Evolutionary conservation across 768 basidiomycete species (phyloP).

Genomic region (Pulveroboletus sp.): DNA sequence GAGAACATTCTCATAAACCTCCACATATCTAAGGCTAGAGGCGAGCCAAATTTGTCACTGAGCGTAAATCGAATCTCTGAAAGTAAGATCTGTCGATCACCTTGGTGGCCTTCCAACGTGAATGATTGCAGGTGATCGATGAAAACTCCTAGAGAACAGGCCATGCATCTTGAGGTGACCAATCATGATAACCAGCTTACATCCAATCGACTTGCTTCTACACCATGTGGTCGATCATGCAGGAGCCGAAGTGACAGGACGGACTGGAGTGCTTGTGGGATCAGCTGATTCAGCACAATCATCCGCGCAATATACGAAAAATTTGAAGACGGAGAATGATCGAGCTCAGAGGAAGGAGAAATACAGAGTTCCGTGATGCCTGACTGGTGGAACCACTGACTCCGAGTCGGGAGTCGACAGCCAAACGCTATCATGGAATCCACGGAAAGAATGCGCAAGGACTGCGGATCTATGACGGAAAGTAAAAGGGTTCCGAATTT

Average conservation of each 20-base stretch:
- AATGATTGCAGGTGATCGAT: not conserved
- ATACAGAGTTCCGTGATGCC: slow-evolving; percentile 4
- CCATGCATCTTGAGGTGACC: not conserved
- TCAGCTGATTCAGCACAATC: too few species aligned
- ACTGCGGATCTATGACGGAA: slow-evolving; percentile 1
- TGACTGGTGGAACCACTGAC: not conserved
- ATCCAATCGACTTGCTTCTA: too few species aligned
- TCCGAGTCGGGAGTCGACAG: not conserved
- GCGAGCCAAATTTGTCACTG: not conserved
- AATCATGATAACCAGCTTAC: not conserved
- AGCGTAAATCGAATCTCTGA: not conserved
- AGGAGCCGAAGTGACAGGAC: not conserved
- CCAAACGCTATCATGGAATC: not conserved
- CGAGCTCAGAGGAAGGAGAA: too few species aligned
- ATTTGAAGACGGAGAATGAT: too few species aligned
- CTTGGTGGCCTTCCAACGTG: not conserved
- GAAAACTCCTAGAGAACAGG: not conserved
- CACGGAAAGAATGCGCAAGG: not conserved
- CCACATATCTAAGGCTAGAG: too few species aligned
- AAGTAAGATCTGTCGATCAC: not conserved
- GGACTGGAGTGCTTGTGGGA: not conserved
- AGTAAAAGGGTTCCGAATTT: too few species aligned
- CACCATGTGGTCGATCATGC: too few species aligned
- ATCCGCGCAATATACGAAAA: too few species aligned
- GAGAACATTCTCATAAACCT: too few species aligned